Percentiles rank a stretch among this genome's conserved stretches.
phyloP scores from a whole-genome alignment of 2,329 filamentous ascomycete species.

The Calonectria hongkongensis region DNA sequence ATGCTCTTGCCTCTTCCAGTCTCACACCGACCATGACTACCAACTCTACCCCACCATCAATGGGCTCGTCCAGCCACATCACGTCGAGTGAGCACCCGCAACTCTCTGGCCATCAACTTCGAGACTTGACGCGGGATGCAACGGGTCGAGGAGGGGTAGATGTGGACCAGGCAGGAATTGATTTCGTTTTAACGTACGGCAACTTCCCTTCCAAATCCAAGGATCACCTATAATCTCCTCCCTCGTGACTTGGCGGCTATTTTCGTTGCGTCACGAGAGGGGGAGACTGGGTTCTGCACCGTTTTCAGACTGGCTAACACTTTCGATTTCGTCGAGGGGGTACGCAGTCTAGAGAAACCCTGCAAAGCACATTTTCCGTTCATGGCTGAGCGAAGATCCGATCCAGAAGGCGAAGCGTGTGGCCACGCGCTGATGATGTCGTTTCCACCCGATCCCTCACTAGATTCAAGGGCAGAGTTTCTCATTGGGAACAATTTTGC shows the following conservation, averaged over 20 bases:
- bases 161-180: slow-evolving; percentile 89
- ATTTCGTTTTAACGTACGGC: slow-evolving; percentile 93
- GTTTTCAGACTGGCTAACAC: slow-evolving; percentile 65
- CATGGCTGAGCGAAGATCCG: slow-evolving; percentile 77
- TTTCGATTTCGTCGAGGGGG: slow-evolving; percentile 61
- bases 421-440: slow-evolving; percentile 96
- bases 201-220: slow-evolving; percentile 70
- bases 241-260: slow-evolving; percentile 64
- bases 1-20: slow-evolving; percentile 67
- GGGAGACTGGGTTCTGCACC: slow-evolving; percentile 14
- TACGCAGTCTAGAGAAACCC: slow-evolving; percentile 87
- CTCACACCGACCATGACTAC: slow-evolving; percentile 70
- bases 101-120: slow-evolving; percentile 58
- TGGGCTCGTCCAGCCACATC: slow-evolving; percentile 57
- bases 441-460: slow-evolving; percentile 83
- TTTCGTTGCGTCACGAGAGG: slow-evolving; percentile 38
- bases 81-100: slow-evolving; percentile 46
- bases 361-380: slow-evolving; percentile 95
- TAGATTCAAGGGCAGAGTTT: slow-evolving; percentile 68
- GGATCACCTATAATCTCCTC: slow-evolving; percentile 80
- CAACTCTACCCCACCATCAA: slow-evolving; percentile 65
- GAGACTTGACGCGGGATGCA: slow-evolving; percentile 47
- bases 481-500: slow-evolving; percentile 71
- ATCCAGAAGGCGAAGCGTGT: slow-evolving; percentile 81
- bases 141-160: slow-evolving; percentile 71